Evolutionary conservation across 768 basidiomycete species (phyloP).

Genomic region (Cyclocybe cylindracea): DNA sequence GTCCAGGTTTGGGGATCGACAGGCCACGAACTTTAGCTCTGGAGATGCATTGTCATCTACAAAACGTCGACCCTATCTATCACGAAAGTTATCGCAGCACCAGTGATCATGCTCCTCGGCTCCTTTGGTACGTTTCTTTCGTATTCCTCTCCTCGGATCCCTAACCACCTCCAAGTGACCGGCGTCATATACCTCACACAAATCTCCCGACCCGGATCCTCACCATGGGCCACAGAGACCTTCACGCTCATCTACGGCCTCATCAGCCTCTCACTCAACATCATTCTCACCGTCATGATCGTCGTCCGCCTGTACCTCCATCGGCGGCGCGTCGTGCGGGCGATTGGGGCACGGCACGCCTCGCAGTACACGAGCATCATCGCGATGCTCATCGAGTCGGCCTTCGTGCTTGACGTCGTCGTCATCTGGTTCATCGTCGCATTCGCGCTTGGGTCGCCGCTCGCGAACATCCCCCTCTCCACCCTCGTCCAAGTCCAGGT

Average conservation of each 20-base stretch:
- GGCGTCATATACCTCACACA: conserved; percentile 4
- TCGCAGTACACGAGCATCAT: conserved; percentile 14
- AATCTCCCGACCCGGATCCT: conserved; percentile 1
- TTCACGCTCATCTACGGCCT: conserved; percentile 5
- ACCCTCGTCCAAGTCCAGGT: conserved; percentile 15
- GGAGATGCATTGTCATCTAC: conserved; percentile 20
- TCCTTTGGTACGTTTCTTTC: conserved; percentile 7
- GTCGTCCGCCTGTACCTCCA: conserved; percentile 14
- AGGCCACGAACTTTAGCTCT: conserved; percentile 6
- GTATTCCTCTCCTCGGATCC: neutral
- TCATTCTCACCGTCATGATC: conserved; percentile 18
- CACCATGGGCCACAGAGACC: neutral
- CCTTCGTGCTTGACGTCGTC: conserved; percentile 9
- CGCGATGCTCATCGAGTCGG: conserved; percentile 20
- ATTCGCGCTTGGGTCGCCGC: conserved; percentile 6
- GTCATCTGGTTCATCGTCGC: conserved; percentile 11
- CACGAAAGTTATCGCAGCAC: conserved; percentile 4
- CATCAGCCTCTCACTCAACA: conserved; percentile 8
- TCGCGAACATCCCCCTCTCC: conserved; percentile 9
- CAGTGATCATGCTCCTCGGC: conserved; percentile 1
- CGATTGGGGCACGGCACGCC: conserved; percentile 9
- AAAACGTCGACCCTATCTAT: conserved; percentile 5
- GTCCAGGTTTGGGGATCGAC: neutral
- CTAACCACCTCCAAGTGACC: neutral
- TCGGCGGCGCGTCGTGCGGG: conserved; percentile 5